Evolutionary conservation across 2,329 filamentous ascomycete species (phyloP).

Genomic region (Metarhizium anisopliae): DNA sequence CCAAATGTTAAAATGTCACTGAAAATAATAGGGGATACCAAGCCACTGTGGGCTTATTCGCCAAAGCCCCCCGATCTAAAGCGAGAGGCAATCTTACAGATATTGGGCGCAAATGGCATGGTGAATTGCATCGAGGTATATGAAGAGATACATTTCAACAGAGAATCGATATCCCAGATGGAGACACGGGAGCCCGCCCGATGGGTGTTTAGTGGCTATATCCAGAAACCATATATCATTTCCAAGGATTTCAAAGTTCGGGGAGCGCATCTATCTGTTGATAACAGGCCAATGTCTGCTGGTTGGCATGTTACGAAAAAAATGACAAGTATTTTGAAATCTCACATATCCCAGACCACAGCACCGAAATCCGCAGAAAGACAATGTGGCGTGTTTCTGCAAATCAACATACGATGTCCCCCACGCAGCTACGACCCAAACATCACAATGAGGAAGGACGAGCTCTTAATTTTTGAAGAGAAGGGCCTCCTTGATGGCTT

Average conservation of each 20-base stretch:
- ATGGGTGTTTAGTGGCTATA: conserved; percentile 41
- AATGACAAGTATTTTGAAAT: conserved; percentile 44
- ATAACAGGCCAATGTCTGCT: conserved; percentile 54
- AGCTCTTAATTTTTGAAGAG: conserved; percentile 58
- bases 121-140: conserved; percentile 41
- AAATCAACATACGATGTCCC: conserved; percentile 54
- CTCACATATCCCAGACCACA: conserved; percentile 29
- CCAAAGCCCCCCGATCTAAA: conserved; percentile 40
- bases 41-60: conserved; percentile 50
- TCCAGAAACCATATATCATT: conserved; percentile 44
- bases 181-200: neutral
- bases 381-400: conserved; percentile 41
- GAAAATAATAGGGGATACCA: conserved; percentile 46
- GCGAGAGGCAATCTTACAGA: conserved; percentile 51
- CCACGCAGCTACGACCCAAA: conserved; percentile 61
- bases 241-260: conserved; percentile 30
- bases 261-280: conserved; percentile 58
- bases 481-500: conserved; percentile 34
- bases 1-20: conserved; percentile 53
- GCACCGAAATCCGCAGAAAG: neutral
- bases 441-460: conserved; percentile 61
- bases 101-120: conserved; percentile 49
- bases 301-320: conserved; percentile 40
- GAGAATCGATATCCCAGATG: neutral
- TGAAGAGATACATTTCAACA: neutral